A percentile compares a stretch with the other conserved stretches of the same genome.
phyloP scores from a whole-genome alignment of 2,329 filamentous ascomycete species.

The Pestalotiopsis sp. region DNA sequence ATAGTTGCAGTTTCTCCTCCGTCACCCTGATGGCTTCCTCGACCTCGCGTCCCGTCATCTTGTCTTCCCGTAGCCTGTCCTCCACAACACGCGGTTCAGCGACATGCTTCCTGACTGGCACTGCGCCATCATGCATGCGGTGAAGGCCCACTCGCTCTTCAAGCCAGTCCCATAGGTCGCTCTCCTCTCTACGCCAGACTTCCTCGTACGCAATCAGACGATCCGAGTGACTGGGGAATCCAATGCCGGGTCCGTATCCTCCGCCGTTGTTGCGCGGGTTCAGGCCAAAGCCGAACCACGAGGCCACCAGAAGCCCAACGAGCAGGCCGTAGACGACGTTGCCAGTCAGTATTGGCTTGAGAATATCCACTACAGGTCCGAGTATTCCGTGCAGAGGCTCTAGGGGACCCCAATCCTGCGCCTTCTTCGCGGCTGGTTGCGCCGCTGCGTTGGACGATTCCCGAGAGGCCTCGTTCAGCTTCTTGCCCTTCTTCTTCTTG shows the following conservation, averaged over 20 bases:
- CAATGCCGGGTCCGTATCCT: slow-evolving; percentile 40
- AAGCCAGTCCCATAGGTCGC: slow-evolving; percentile 89
- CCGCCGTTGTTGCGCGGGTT: slow-evolving; percentile 39
- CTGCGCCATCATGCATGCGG: slow-evolving; percentile 44
- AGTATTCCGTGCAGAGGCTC: slow-evolving; percentile 75
- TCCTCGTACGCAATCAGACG: slow-evolving; percentile 86
- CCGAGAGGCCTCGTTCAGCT: slow-evolving; percentile 46
- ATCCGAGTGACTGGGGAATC: slow-evolving; percentile 56
- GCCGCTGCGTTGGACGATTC: slow-evolving; percentile 39
- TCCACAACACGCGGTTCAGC: slow-evolving; percentile 60
- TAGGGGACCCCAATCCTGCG: slow-evolving; percentile 73
- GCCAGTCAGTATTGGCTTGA: slow-evolving; percentile 72
- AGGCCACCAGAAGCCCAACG: slow-evolving; percentile 71
- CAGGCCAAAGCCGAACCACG: slow-evolving; percentile 70
- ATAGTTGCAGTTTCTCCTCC: slow-evolving; percentile 76
- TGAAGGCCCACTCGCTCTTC: slow-evolving; percentile 83
- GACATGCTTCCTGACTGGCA: slow-evolving; percentile 47
- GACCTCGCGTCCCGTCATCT: slow-evolving; percentile 74
- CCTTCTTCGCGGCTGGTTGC: slow-evolving; percentile 43
- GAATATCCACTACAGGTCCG: slow-evolving; percentile 69
- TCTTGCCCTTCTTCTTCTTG: slow-evolving; percentile 65
- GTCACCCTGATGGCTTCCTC: slow-evolving; percentile 83
- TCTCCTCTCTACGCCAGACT: slow-evolving; percentile 87
- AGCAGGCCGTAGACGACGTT: slow-evolving; percentile 79
- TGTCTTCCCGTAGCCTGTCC: slow-evolving; percentile 59